These are phyloP conservation scores for Coemansia sp. DNA, from an alignment of 192 early-diverging fungal genomes.

Conservation along the genomic window DNA sequence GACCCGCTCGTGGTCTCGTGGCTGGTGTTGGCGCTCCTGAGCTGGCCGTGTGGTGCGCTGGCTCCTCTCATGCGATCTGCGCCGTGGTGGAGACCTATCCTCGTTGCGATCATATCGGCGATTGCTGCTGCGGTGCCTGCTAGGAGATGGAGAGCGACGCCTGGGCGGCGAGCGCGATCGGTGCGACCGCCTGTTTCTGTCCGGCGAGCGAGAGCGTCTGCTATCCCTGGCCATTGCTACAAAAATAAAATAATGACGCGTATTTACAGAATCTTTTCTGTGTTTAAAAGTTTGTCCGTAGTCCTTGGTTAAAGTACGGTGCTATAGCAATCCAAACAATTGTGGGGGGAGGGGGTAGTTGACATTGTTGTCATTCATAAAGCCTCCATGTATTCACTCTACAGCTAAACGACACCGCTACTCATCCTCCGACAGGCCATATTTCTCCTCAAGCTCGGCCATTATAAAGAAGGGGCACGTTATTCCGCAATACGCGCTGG, in stretches of 20 bases:
- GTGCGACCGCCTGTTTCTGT: conserved; percentile 2
- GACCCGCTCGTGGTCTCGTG: conserved; percentile 6
- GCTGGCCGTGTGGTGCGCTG: conserved; percentile 1
- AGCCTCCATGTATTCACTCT: no score
- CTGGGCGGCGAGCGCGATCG: conserved; percentile 21
- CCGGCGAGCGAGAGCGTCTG: conserved; percentile 25
- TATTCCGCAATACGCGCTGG: no score
- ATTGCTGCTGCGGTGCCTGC: conserved; percentile 14
- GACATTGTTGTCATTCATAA: no score
- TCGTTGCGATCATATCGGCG: conserved; percentile 1
- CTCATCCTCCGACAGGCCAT: no score
- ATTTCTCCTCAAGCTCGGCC: no score
- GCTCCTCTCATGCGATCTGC: conserved; percentile 21
- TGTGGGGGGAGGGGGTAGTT: no score
- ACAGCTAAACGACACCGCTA: no score
- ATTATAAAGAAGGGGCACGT: no score
- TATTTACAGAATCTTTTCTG: no score
- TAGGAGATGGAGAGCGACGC: conserved; percentile 34
- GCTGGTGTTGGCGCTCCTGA: background rate
- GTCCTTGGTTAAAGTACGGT: no score
- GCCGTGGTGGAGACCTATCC: conserved; percentile 9
- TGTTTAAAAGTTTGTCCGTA: no score
- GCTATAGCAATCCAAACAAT: no score
- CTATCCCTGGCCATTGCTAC: conserved; percentile 26
- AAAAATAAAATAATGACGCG: background rate